These are phyloP conservation scores for Grosmannia penicillata DNA, from an alignment of 2,329 filamentous ascomycete genomes.

Conservation along the genomic window DNA sequence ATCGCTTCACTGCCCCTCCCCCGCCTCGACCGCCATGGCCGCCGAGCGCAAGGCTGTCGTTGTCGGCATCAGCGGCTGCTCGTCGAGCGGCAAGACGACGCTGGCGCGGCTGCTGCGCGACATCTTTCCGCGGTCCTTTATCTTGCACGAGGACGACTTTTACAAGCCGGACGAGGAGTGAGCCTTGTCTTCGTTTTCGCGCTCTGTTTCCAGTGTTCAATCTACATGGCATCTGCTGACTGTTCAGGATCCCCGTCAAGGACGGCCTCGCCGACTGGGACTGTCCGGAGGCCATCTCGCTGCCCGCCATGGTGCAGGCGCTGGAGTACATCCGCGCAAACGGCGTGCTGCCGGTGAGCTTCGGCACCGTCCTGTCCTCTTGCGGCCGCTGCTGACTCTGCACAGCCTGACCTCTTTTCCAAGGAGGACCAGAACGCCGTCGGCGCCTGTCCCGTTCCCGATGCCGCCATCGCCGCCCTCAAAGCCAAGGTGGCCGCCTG, in stretches of 20 bases:
- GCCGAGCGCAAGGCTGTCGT: constrained; percentile 38
- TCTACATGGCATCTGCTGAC: too few relatives aligned
- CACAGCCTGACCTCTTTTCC: constrained; percentile 33
- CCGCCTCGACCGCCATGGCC: constrained; percentile 3
- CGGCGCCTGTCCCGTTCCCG: constrained; percentile 36
- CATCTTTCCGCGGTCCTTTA: constrained; percentile 63
- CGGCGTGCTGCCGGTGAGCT: constrained; percentile 47
- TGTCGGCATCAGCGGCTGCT: constrained; percentile 76
- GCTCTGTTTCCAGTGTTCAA: too few relatives aligned
- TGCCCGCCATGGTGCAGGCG: constrained; percentile 50
- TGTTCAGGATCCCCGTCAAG: constrained; percentile 35
- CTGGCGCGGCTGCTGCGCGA: constrained; percentile 71
- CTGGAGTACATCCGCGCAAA: constrained; percentile 55
- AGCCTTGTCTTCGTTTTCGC: constrained; percentile 15
- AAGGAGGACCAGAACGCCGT: constrained; percentile 50
- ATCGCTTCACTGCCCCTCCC: not conserved
- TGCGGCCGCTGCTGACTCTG: not conserved
- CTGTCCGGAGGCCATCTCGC: constrained; percentile 63
- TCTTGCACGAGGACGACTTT: constrained; percentile 94
- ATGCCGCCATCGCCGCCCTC: constrained; percentile 28
- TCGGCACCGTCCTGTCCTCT: not conserved
- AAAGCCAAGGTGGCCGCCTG: constrained; percentile 32
- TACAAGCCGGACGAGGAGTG: constrained; percentile 67
- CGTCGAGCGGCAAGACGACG: constrained; percentile 90
- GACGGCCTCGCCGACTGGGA: constrained; percentile 77